Evolutionary conservation across 331 rosid species (phyloP).

Genomic region (Acacia pycnantha): DNA sequence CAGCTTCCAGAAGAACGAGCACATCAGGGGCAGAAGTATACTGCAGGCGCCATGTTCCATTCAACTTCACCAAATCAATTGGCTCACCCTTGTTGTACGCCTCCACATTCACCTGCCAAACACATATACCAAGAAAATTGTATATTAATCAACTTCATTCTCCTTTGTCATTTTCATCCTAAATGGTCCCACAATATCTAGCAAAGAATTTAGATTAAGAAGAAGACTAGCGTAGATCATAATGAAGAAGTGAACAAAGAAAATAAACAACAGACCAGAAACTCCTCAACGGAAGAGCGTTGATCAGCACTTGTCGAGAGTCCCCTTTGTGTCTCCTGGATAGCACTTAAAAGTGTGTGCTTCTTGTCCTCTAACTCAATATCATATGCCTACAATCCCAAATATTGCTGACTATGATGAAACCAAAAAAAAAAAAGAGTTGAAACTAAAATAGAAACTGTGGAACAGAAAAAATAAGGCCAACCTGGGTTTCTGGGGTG

Average conservation of each 20-base stretch:
- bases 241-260: not conserved
- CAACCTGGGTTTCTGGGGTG: constrained; percentile 48
- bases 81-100: constrained; percentile 54
- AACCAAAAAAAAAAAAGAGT: not conserved
- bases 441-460: not conserved
- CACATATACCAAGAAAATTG: not conserved
- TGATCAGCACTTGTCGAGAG: constrained; percentile 69
- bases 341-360: constrained; percentile 51
- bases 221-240: not conserved
- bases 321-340: constrained; percentile 84
- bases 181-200: not conserved
- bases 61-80: constrained; percentile 54
- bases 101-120: constrained; percentile 71
- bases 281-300: constrained; percentile 81
- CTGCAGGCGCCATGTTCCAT: constrained; percentile 95
- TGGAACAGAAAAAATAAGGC: not conserved
- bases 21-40: constrained; percentile 94
- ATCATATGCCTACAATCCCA: constrained; percentile 41
- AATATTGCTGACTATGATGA: not conserved
- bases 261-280: constrained; percentile 46
- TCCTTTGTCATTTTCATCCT: not conserved
- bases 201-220: not conserved
- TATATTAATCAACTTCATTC: constrained; percentile 1
- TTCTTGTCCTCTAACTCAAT: constrained; percentile 66
- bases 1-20: constrained; percentile 83